phyloP scores from a whole-genome alignment of 2,329 filamentous ascomycete species.

The Apiospora phragmitis region DNA sequence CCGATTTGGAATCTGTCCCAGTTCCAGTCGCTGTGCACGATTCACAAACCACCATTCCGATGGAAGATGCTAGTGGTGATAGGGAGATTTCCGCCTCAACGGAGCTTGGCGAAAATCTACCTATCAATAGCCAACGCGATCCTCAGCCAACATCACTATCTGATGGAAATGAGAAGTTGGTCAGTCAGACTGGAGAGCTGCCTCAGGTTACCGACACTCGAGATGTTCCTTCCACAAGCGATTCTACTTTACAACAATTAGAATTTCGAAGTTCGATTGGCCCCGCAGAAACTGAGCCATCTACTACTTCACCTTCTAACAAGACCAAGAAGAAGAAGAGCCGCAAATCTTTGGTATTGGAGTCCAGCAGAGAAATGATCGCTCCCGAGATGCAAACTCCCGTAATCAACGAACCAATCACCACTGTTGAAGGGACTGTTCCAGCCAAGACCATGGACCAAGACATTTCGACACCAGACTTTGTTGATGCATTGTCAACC shows the following conservation, averaged over 20 bases:
- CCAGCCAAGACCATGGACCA: not conserved
- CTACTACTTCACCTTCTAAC: slow-evolving; percentile 13
- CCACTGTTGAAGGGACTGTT: slow-evolving; percentile 1
- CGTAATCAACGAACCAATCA: slow-evolving; percentile 13
- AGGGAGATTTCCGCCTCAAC: not conserved
- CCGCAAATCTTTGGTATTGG: slow-evolving; percentile 18
- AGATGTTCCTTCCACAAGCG: not conserved
- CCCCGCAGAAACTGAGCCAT: not conserved
- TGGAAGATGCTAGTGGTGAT: not conserved
- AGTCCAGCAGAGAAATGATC: slow-evolving; percentile 3
- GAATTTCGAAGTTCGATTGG: not conserved
- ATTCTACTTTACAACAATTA: not conserved
- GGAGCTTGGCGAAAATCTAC: not conserved
- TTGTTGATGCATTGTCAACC: not conserved
- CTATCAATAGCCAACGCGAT: not conserved
- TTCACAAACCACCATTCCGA: not conserved
- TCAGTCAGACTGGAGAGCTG: not conserved
- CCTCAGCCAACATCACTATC: not conserved
- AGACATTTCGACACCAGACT: not conserved
- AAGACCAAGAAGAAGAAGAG: slow-evolving; percentile 25
- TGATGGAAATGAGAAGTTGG: not conserved
- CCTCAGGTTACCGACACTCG: not conserved
- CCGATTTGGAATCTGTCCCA: not conserved
- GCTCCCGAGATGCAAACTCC: not conserved
- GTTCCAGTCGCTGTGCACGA: no score